Evolutionary conservation across 805 yeast species (phyloP), one percentile per base, ranked within the genome.

Genomic region (Saccharomycopsis capsularis): DNA sequence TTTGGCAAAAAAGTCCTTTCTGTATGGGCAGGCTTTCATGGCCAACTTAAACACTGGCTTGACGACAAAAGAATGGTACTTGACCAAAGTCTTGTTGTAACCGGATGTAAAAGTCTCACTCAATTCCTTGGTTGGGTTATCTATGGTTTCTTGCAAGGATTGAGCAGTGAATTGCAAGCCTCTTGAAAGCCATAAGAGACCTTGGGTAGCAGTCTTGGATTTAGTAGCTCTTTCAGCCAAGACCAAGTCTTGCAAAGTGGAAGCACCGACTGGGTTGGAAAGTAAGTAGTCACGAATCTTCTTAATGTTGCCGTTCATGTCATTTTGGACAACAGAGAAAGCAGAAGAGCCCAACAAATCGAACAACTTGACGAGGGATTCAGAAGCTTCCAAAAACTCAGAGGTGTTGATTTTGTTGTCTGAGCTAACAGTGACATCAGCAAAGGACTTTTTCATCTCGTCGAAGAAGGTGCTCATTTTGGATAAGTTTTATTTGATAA

Each of bases 21-120:
- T 79, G 68, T 86, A 89, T 11, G 96, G 96, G 66, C 95, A 86
- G 1, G 95, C 95, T 66, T 85, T 85, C 96, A 88, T 89, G 43
- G 96, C 96, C 63, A 89, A 74, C 68, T 86, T 86, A 77, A 88
- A 88, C 46, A 89, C 79, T 24, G 95, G 95, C 61, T 82, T 84
- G 54, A 88, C 74, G 60, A 88, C 70, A 75, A 88, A 78, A 47
- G 82, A 81, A 69, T 88, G 96, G 68, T 79, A 82, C 66, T 88
- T 80, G 52, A 83, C 75, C 63, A 88, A 75, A 3, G 96, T 88
- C 68, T 82, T 84, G 54, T 73, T 61, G 70, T 88, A 88, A n/a
- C 95, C 85, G 59, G 81, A 84, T 47, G 89, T 85, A 73, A 88
- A 88, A 29, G 95, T 79, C 61, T 73, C 77, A 48, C 83, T 70